These are phyloP conservation scores for Loxodes magnus DNA, from an alignment of 73 alveolate species.

Conservation along the genomic window DNA sequence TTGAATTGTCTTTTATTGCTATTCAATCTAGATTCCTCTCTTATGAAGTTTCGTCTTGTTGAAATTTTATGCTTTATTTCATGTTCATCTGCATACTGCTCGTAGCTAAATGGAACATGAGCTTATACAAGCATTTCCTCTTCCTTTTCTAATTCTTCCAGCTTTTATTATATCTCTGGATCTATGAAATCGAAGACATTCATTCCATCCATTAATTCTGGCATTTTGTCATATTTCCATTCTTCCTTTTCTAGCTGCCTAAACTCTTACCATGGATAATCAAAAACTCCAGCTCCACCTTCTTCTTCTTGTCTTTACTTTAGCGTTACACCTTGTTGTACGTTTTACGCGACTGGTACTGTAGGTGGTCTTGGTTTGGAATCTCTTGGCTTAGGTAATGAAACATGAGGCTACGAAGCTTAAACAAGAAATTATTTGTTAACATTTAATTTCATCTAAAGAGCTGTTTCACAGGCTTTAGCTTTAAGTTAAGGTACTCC, in stretches of 20 bases:
- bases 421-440: conserved; percentile 36
- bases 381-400: conserved; percentile 80
- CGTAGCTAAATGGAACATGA: conserved; percentile 28
- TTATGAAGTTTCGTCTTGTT: no score
- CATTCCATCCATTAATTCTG: conserved; percentile 98
- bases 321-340: conserved; percentile 53
- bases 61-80: no score
- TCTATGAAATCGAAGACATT: conserved; percentile 97
- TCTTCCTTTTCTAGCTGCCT: conserved; percentile 48
- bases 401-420: conserved; percentile 39
- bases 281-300: conserved; percentile 96
- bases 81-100: no score
- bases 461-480: conserved; percentile 85
- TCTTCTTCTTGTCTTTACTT: conserved; percentile 76
- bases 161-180: conserved; percentile 84
- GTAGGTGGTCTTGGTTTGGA: conserved; percentile 35
- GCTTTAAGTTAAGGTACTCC: conserved; percentile 78
- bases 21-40: no score
- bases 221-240: conserved; percentile 98
- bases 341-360: conserved; percentile 49
- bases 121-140: conserved; percentile 76
- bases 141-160: conserved; percentile 93
- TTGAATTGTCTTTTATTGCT: no score
- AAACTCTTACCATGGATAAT: conserved; percentile 15
- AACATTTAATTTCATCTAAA: conserved; percentile 67